phyloP scores from a whole-genome alignment of 1,284 basidiomycete species.

The Irpex rosettiformis region DNA sequence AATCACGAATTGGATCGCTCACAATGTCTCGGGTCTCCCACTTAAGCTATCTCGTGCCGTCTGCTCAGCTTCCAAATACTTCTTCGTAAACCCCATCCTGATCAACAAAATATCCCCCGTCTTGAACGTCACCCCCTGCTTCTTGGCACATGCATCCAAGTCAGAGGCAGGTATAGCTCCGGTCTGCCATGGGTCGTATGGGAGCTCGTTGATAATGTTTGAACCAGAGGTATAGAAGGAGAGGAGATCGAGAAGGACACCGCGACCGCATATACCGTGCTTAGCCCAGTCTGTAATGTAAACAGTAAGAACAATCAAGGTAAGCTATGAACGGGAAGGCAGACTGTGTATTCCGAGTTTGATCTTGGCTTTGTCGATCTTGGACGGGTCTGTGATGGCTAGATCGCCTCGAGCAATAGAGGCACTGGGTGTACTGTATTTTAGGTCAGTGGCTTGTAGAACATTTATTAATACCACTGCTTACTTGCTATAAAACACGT shows the following conservation, averaged over 20 bases:
- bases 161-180: slow-evolving; percentile 54
- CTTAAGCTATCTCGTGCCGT: slow-evolving; percentile 46
- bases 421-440: slow-evolving; percentile 41
- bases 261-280: slow-evolving; percentile 72
- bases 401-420: slow-evolving; percentile 44
- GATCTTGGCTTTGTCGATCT: slow-evolving; percentile 31
- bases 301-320: no score
- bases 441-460: background rate
- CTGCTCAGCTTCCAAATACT: slow-evolving; percentile 44
- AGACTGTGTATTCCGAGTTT: slow-evolving; percentile 70
- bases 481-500: slow-evolving; percentile 64
- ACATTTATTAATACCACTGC: background rate
- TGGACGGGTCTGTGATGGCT: slow-evolving; percentile 41
- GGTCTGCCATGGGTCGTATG: slow-evolving; percentile 65
- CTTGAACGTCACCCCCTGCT: slow-evolving; percentile 52
- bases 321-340: no score
- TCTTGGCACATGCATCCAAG: slow-evolving; percentile 58
- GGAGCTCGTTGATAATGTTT: slow-evolving; percentile 29
- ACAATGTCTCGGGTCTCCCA: slow-evolving; percentile 49
- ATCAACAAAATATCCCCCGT: slow-evolving; percentile 60
- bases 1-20: slow-evolving; percentile 15
- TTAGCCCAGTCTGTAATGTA: slow-evolving; percentile 57
- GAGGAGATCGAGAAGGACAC: slow-evolving; percentile 68
- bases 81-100: slow-evolving; percentile 61
- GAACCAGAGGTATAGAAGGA: slow-evolving; percentile 44